These are phyloP conservation scores for Phaeoacremonium minimum DNA, from an alignment of 2,329 filamentous ascomycete species.

Conservation along the genomic window DNA sequence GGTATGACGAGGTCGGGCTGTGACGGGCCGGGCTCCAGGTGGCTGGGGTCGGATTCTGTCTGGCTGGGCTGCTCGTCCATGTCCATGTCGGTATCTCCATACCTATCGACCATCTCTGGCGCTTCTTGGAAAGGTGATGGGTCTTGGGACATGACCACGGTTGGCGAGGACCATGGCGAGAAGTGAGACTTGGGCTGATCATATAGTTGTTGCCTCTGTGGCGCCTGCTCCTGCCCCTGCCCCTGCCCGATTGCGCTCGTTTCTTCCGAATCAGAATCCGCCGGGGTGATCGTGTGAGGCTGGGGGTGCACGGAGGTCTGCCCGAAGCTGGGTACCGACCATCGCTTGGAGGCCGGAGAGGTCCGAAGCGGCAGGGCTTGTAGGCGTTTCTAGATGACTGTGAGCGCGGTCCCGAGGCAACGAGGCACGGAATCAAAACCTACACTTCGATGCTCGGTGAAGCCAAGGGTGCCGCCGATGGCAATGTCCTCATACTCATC, in stretches of 20 bases:
- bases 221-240: conserved; percentile 8
- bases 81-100: conserved; percentile 46
- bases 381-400: conserved; percentile 47
- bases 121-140: conserved; percentile 8
- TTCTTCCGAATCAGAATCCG: conserved; percentile 22
- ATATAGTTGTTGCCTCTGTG: no score
- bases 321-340: conserved; percentile 20
- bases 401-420: conserved; percentile 6
- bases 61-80: conserved; percentile 27
- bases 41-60: conserved; percentile 8
- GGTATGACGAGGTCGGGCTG: conserved; percentile 24
- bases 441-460: conserved; percentile 48
- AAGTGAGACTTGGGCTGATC: conserved; percentile 23
- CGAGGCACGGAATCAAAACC: conserved; percentile 12
- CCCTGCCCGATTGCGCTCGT: conserved; percentile 1
- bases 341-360: conserved; percentile 33
- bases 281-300: conserved; percentile 29
- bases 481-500: conserved; percentile 36
- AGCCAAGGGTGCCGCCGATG: conserved; percentile 30
- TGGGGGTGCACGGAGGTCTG: conserved; percentile 13
- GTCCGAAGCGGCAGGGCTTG: conserved; percentile 48
- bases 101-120: conserved; percentile 23
- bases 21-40: conserved; percentile 21
- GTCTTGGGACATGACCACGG: conserved; percentile 12
- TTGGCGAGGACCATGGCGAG: conserved; percentile 24